Evolutionary conservation across 805 yeast species (phyloP).

Genomic region (Candida dajiaensis): DNA sequence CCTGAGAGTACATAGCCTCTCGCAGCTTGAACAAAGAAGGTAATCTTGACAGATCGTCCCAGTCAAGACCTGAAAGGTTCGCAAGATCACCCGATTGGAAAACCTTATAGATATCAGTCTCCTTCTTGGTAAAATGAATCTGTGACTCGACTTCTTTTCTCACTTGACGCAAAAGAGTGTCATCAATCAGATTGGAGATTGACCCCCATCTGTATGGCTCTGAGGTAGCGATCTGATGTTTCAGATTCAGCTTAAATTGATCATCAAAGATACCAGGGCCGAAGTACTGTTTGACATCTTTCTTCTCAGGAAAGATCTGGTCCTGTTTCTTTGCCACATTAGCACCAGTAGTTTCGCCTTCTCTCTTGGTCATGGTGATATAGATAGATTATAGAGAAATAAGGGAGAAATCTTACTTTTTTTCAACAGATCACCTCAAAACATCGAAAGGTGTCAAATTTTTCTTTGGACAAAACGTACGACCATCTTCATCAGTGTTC

Average conservation of each 20-base stretch:
- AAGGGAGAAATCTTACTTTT: background rate
- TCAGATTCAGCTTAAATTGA: constrained; percentile 33
- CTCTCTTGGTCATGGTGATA: background rate
- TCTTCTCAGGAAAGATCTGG: constrained; percentile 9
- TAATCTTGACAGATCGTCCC: constrained; percentile 65
- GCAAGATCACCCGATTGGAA: constrained; percentile 89
- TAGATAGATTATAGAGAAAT: background rate
- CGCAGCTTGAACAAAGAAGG: constrained; percentile 75
- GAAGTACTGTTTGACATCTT: constrained; percentile 37
- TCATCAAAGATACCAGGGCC: constrained; percentile 43
- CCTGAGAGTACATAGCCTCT: constrained; percentile 81
- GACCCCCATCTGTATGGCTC: constrained; percentile 91
- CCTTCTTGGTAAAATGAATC: constrained; percentile 89
- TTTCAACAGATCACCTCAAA: too few relatives aligned
- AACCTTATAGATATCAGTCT: constrained; percentile 94
- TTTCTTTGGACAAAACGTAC: background rate
- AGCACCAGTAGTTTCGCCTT: background rate
- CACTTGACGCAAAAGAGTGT: constrained; percentile 69
- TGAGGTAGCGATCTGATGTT: constrained; percentile 42
- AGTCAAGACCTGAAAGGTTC: constrained; percentile 78
- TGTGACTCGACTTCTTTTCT: constrained; percentile 77
- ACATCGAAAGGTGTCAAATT: background rate
- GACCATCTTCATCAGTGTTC: background rate
- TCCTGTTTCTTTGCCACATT: background rate
- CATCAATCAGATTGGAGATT: constrained; percentile 66